These are phyloP conservation scores for Sarocladiaceae sp. DNA, from an alignment of 2,329 filamentous ascomycete species.

Conservation along the genomic window DNA sequence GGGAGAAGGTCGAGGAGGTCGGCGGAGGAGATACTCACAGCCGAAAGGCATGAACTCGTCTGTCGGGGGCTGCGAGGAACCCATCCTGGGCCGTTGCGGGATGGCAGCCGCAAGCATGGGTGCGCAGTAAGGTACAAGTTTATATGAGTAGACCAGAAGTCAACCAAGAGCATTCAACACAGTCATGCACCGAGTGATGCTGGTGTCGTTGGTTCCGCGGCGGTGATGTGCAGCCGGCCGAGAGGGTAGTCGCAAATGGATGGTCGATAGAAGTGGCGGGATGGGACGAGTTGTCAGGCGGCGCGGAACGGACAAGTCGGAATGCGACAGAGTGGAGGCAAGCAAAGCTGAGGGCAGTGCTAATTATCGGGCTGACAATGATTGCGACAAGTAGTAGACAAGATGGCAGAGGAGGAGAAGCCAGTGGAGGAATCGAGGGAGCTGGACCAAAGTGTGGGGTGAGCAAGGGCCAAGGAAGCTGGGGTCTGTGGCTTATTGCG, in stretches of 20 bases:
- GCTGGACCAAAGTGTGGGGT: conserved; percentile 6
- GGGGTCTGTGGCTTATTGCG: conserved; percentile 8
- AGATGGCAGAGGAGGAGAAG: background rate
- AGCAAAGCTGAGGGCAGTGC: too few species aligned
- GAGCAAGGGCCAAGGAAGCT: conserved; percentile 7
- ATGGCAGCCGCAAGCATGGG: conserved; percentile 54
- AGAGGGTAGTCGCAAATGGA: background rate
- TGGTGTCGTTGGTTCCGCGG: background rate
- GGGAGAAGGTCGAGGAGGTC: conserved; percentile 11
- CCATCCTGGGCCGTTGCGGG: conserved; percentile 48
- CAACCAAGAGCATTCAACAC: background rate
- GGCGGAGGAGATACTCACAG: conserved; percentile 59
- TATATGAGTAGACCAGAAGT: background rate
- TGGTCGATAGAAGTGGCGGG: too few species aligned
- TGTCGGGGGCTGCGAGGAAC: conserved; percentile 47
- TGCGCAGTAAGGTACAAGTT: conserved; percentile 27
- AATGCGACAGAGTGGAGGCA: too few species aligned
- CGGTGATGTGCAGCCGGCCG: background rate
- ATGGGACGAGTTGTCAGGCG: too few species aligned
- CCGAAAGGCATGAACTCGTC: conserved; percentile 57
- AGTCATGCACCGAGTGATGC: background rate
- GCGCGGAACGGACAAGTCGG: too few species aligned
- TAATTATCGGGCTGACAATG: too few species aligned
- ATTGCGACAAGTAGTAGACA: background rate
- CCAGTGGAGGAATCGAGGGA: background rate